phyloP scores from a whole-genome alignment of 2,329 filamentous ascomycete species.

The Elsinoe perseae region DNA sequence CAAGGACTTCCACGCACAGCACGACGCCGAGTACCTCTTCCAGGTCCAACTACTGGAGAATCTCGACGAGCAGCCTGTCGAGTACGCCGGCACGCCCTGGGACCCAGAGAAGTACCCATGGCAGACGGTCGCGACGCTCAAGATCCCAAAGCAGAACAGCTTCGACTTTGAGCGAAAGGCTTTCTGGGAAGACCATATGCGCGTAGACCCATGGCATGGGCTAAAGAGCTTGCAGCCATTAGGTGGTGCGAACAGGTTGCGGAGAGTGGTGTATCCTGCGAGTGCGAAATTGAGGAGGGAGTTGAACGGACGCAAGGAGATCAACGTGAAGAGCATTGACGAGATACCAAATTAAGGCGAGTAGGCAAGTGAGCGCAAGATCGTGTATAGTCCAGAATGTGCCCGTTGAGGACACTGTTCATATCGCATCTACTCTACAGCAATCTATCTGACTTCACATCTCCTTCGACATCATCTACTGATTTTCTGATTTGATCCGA shows the following conservation, averaged over 20 bases:
- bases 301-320: conserved; percentile 34
- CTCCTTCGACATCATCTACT: not conserved
- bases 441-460: not conserved
- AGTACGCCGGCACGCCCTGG: conserved; percentile 39
- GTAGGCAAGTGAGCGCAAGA: too few relatives aligned
- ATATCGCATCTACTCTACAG: not conserved
- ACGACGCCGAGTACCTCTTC: conserved; percentile 39
- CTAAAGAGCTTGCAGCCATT: conserved; percentile 37
- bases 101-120: conserved; percentile 42
- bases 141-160: conserved; percentile 36
- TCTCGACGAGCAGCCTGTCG: conserved; percentile 40
- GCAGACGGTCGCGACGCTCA: conserved; percentile 38
- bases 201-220: conserved; percentile 38
- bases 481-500: not conserved
- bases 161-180: conserved; percentile 35
- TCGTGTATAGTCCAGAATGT: not conserved
- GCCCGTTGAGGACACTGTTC: not conserved
- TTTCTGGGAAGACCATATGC: conserved; percentile 41
- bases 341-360: conserved; percentile 30
- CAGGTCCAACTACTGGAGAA: conserved; percentile 43
- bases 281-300: conserved; percentile 31
- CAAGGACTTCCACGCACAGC: conserved; percentile 32
- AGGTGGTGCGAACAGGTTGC: conserved; percentile 34
- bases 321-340: conserved; percentile 32
- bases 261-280: conserved; percentile 34